Evolutionary conservation across 2,329 filamentous ascomycete genomes (phyloP).

Genomic region (Pseudogymnoascus sp.): DNA sequence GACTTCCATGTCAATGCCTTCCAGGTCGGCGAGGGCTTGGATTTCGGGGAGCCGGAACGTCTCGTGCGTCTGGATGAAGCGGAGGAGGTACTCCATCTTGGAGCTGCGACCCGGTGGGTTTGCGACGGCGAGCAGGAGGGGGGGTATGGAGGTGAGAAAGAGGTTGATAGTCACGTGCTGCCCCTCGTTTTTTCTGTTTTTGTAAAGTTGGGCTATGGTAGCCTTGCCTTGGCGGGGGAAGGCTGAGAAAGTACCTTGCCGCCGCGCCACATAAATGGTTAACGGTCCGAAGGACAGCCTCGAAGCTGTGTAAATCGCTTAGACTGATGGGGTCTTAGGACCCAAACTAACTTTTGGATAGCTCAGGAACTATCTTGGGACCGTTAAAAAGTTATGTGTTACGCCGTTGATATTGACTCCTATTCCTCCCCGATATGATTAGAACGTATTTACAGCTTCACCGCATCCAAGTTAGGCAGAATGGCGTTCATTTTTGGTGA

Average conservation of each 20-base stretch:
- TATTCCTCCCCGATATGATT: no score
- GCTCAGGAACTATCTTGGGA: no score
- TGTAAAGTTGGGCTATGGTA: neutral
- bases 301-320: no score
- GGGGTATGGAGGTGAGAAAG: neutral
- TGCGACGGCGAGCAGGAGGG: neutral
- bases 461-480: no score
- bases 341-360: no score
- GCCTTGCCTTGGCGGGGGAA: neutral
- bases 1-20: slow-evolving; percentile 60
- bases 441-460: no score
- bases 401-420: no score
- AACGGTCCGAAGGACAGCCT: no score
- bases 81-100: slow-evolving; percentile 70
- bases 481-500: no score
- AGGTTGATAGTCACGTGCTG: neutral
- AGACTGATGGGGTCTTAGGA: no score
- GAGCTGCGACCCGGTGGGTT: neutral
- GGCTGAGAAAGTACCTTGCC: neutral
- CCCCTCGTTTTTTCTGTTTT: neutral
- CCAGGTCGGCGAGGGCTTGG: slow-evolving; percentile 64
- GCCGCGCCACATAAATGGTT: neutral
- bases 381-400: no score
- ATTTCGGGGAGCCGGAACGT: slow-evolving; percentile 83
- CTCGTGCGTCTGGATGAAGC: slow-evolving; percentile 83